Base-by-base conservation (phyloP, 176 grass and related monocot genomes). In the Oropetium thomaeum region DNA sequence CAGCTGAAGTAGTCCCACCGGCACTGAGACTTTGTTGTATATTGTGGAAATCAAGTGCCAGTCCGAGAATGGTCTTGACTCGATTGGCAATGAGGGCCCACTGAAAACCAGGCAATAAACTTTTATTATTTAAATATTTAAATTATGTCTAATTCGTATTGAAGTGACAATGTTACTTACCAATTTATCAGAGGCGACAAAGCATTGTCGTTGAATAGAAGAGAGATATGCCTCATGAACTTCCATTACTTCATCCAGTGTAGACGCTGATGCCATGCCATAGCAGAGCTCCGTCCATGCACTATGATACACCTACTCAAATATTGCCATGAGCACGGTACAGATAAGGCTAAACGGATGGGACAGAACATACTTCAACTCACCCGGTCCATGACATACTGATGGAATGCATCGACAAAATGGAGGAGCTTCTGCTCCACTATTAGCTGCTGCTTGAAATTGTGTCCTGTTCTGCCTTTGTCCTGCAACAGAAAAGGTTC, bases 211-310 rank as follows among this genome's bases (percentile, higher is more conserved):
- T 59, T 98, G 91, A 86, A 98, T 90, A 65, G 89, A 98, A 68
- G 90, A 82, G 43, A 98, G 84, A 76, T 92, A 98, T 4, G 89
- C 80, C 31, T 98, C 91, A 44, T 95, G 96, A 86, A 95, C 84
- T 88, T 95, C 96, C 83, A 98, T 92, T 35, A 92, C 89, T 84
- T 98, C 96, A 76, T 98, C 96, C 76, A 92, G 73, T 28, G 96
- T 92, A 62, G 86, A 75, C 43, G 91, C 88, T 47, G 80, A 79
- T 60, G 87, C 79, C 87, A 94, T 92, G 55, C 88, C 96, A 73
- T 78, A 69, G 60, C 96, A 98, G 28, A 98, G 89, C 75, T 98
- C 91, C 57, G 88, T 94, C 91, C 91, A 94, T 70, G 96, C 96
- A 79, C 86, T 94, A 81, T 94, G 96, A 70, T 91, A 92, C 10